Evolutionary conservation across 75 land plant genomes (phyloP).

Genomic region (Cryptomeria japonica): DNA sequence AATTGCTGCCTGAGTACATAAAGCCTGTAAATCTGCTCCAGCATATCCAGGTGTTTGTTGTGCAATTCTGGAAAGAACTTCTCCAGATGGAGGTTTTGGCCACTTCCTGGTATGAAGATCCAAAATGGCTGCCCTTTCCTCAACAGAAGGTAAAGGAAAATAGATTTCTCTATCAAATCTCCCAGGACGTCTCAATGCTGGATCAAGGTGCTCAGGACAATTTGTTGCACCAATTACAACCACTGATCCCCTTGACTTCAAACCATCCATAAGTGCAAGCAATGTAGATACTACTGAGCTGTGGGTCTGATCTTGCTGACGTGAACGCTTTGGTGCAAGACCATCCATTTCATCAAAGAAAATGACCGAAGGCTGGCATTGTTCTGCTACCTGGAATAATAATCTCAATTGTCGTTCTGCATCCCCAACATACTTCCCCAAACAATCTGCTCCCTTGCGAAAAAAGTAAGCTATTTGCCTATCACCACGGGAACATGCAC

Average conservation of each 20-base stretch:
- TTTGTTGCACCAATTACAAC: conserved; percentile 97
- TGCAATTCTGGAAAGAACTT: conserved; percentile 68
- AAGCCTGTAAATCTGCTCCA: conserved; percentile 97
- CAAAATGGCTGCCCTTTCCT: conserved; percentile 80
- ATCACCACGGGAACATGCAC: conserved; percentile 87
- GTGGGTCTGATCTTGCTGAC: conserved; percentile 95
- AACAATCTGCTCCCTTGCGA: conserved; percentile 96
- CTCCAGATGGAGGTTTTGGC: conserved; percentile 62
- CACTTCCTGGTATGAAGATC: conserved; percentile 79
- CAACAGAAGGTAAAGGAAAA: conserved; percentile 85
- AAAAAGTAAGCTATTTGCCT: conserved; percentile 88
- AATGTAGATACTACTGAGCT: conserved; percentile 94
- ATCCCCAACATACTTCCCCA: conserved; percentile 99
- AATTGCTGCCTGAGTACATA: conserved; percentile 92
- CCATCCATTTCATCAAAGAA: conserved; percentile 99
- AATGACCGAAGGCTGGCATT: conserved; percentile 93
- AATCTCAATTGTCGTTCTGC: conserved; percentile 94
- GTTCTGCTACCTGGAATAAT: conserved; percentile 92
- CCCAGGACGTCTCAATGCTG: conserved; percentile 94
- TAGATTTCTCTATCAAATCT: conserved; percentile 97
- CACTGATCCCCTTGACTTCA: conserved; percentile 89
- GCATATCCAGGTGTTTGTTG: conserved; percentile 82
- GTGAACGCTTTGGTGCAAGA: conserved; percentile 82
- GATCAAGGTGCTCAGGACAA: conserved; percentile 96
- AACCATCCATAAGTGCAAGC: conserved; percentile 90